A percentile compares a stretch with the other conserved stretches of the same genome.
Evolutionary conservation across 2,329 filamentous ascomycete genomes (phyloP).

Genomic region (Cordyceps cateniannulata): DNA sequence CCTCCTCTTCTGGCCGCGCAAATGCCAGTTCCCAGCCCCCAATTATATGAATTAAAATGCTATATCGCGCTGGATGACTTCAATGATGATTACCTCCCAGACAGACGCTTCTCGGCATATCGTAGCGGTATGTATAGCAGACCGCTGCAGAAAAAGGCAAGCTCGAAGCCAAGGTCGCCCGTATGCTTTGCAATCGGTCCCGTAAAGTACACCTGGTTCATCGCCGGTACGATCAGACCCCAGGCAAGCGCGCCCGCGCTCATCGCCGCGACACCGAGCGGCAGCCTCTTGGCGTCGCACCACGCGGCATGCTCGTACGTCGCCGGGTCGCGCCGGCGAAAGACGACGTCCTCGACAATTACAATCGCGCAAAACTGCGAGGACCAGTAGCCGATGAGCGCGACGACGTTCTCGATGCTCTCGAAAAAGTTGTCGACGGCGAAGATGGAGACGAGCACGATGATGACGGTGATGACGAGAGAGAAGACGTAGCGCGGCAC

Average conservation of each 20-base stretch:
- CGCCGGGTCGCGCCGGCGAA: constrained; percentile 37
- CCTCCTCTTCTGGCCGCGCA: too few relatives aligned
- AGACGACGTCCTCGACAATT: constrained; percentile 40
- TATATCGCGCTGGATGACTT: background rate
- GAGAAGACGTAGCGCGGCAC: constrained; percentile 53
- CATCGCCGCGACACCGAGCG: constrained; percentile 41
- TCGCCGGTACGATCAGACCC: constrained; percentile 50
- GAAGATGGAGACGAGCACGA: constrained; percentile 52
- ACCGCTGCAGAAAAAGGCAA: constrained; percentile 48
- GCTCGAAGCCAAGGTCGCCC: constrained; percentile 61
- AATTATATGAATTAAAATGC: too few relatives aligned
- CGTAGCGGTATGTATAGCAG: constrained; percentile 42
- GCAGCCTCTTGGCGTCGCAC: constrained; percentile 39
- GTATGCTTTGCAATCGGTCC: constrained; percentile 53
- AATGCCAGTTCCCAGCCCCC: too few relatives aligned
- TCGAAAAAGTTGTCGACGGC: constrained; percentile 51
- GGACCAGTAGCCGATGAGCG: constrained; percentile 53
- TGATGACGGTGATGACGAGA: constrained; percentile 49
- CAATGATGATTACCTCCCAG: constrained; percentile 18
- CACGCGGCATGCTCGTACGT: constrained; percentile 42
- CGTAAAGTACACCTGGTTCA: constrained; percentile 55
- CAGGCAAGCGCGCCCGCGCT: constrained; percentile 39
- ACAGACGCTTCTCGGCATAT: constrained; percentile 35
- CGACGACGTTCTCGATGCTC: constrained; percentile 50
- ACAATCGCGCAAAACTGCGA: constrained; percentile 47